Evolutionary conservation across 139 green algal genomes (phyloP), one percentile per base, ranked within the genome.

Genomic region (Dunaliella primolecta): DNA sequence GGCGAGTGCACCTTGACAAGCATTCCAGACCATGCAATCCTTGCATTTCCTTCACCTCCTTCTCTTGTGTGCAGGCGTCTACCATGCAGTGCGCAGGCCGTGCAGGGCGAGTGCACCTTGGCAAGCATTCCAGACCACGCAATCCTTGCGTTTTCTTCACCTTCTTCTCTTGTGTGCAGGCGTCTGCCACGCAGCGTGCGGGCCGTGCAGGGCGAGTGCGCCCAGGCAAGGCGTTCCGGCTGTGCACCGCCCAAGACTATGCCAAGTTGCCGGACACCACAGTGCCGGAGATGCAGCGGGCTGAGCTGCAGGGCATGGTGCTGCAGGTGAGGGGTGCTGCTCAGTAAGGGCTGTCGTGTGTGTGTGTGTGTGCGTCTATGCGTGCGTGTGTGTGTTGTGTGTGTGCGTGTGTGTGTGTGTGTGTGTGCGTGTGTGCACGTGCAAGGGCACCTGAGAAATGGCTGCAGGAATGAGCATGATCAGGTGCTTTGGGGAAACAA

Each of bases 101-200:
- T 36, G 95, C 94, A 36, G 95, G 95, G 0, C 89, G 96, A 11
- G 88, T 98, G 75, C 88, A 94, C 0, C 91, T 94, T 0, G 96
- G 96, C 1, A 92, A 95, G 80, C 94, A 89, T 82, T 96, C 98
- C 89, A 90, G 96, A 70, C 88, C 98, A 32, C 97, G 92, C 86
- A 98, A n/a, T n/a, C n/a, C n/a, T n/a, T n/a, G n/a, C n/a, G n/a
- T n/a, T n/a, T n/a, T n/a, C n/a, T n/a, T n/a, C n/a, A n/a, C n/a
- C n/a, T n/a, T n/a, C n/a, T n/a, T n/a, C n/a, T n/a, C n/a, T n/a
- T n/a, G n/a, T n/a, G n/a, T n/a, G 33, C 75, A 92, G 87, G 92
- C 90, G 25, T 92, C 85, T 2, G 89, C 89, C 2, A 56, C 46
- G 78, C 94, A 96, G 91, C 87, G 94, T 30, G 92, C 93, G 32